Conservation (phyloP, 352 stramenopile species). For the Albugo laibachii region DNA sequence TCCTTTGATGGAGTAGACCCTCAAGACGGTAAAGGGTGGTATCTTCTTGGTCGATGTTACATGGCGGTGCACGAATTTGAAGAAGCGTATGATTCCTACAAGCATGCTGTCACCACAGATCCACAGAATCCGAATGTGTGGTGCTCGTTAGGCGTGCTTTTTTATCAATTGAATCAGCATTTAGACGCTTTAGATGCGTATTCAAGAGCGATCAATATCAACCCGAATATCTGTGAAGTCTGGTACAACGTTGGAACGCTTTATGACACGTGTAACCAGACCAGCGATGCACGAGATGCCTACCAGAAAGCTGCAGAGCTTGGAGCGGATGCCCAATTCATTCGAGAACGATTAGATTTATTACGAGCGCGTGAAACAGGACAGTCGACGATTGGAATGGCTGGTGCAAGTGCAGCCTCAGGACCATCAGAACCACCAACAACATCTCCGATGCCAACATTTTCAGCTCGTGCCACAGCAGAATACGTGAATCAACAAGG, state of each 20-base stretch:
- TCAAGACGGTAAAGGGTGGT: conserved; percentile 77
- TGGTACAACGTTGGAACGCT: conserved; percentile 84
- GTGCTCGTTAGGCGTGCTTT: conserved; percentile 81
- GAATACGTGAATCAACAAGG: conserved; percentile 8
- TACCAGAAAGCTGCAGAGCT: conserved; percentile 80
- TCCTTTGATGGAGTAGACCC: conserved; percentile 16
- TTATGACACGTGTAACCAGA: conserved; percentile 83
- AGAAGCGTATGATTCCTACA: conserved; percentile 81
- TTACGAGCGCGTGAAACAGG: conserved; percentile 55
- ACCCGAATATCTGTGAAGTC: conserved; percentile 81
- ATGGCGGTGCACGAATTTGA: conserved; percentile 83
- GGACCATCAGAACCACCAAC: conserved; percentile 62
- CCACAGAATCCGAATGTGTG: conserved; percentile 83
- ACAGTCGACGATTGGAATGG: conserved; percentile 68
- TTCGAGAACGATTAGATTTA: conserved; percentile 59
- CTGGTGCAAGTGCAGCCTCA: conserved; percentile 54
- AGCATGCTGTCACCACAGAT: conserved; percentile 74
- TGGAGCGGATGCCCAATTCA: conserved; percentile 64
- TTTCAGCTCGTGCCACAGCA: conserved; percentile 37
- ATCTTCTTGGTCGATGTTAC: conserved; percentile 78
- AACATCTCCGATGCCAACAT: conserved; percentile 73
- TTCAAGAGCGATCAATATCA: conserved; percentile 80
- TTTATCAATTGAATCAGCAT: conserved; percentile 81
- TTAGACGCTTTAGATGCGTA: conserved; percentile 76
- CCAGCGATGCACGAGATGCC: conserved; percentile 66